Base-by-base conservation (phyloP, 2,329 filamentous ascomycete species). In the Rhytidhysteron rufulum region DNA sequence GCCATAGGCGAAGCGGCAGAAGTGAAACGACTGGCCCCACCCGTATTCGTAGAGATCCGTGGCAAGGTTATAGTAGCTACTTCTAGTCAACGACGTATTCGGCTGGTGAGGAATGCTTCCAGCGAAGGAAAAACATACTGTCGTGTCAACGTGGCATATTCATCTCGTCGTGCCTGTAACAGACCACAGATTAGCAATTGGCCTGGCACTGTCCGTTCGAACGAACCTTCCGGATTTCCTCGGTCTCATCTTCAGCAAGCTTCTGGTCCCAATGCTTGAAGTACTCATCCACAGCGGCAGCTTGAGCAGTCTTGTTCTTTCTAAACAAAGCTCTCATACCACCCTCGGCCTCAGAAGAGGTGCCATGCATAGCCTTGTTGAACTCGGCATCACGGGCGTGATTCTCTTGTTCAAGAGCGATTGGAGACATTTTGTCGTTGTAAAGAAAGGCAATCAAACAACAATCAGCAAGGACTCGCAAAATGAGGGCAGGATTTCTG, bases 211-310 rank as follows among this genome's bases (percentile, higher is more conserved):
- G 13, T 33, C 35, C 34, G 24, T 18, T n/a, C n/a, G 24, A 52
- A 62, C 78, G 53, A 70, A 88, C 87, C 69, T 88, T 85, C 61
- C 91, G 82, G 54, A 79, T 83, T 58, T 85, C 87, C 40, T 83
- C 79, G 2, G 91, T 97, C 78, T 98, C 93, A 31, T 83, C 78
- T 48, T 78, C 82, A 34, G 74, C 85, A 33, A 73, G 69, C 71
- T 94, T 89, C 73, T 91, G 85, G 68, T 95, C 88, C 86, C 87
- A 95, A 66, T 95, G 89, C 77, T 94, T 94, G 75, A 95, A 95
- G 72, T 95, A 95, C 66, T 94, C 87, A 61, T 93, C 86, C 20
- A 90, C 79, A 34, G 88, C 88, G 38, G 84, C 83, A 65, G 88
- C 80, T 62, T 94, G 86, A 6, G 88, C 88, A 21, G 73, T 72